Evolutionary conservation across 1,284 basidiomycete species (phyloP).

Genomic region (Gastroboletus turbinatus): DNA sequence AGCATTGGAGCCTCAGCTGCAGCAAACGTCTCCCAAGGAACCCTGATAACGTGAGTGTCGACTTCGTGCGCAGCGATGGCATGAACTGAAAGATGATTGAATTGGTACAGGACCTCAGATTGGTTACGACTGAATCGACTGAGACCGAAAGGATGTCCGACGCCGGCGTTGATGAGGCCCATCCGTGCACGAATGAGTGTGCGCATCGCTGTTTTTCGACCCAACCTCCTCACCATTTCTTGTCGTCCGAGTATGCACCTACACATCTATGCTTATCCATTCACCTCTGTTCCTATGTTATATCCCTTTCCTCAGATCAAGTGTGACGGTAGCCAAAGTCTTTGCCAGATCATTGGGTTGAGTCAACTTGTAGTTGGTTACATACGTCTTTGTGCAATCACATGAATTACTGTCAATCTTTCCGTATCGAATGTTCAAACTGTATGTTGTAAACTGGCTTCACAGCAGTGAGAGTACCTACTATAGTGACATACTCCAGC

Average conservation of each 20-base stretch:
- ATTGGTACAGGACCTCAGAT: constrained; percentile 50
- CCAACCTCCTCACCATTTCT: neutral
- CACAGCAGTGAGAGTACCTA: neutral
- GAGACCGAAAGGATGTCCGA: constrained; percentile 34
- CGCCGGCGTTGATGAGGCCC: constrained; percentile 21
- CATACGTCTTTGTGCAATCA: neutral
- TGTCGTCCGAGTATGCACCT: constrained; percentile 24
- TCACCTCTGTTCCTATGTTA: constrained; percentile 9
- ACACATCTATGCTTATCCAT: constrained; percentile 16
- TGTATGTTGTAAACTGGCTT: neutral
- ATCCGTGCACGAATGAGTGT: constrained; percentile 22
- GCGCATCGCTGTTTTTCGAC: neutral
- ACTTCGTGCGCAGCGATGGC: neutral
- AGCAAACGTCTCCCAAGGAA: constrained; percentile 37
- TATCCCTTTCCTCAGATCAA: constrained; percentile 7
- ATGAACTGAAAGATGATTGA: neutral
- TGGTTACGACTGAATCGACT: constrained; percentile 66
- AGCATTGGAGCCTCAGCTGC: neutral
- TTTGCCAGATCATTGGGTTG: neutral
- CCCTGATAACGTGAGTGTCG: constrained; percentile 53
- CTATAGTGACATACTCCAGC: neutral
- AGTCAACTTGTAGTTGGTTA: constrained; percentile 1
- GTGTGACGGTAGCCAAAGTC: neutral
- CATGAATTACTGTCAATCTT: neutral
- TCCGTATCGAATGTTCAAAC: neutral